These are phyloP conservation scores for Skeletonema menzelii DNA, from an alignment of 108 stramenopile genomes.

Conservation along the genomic window DNA sequence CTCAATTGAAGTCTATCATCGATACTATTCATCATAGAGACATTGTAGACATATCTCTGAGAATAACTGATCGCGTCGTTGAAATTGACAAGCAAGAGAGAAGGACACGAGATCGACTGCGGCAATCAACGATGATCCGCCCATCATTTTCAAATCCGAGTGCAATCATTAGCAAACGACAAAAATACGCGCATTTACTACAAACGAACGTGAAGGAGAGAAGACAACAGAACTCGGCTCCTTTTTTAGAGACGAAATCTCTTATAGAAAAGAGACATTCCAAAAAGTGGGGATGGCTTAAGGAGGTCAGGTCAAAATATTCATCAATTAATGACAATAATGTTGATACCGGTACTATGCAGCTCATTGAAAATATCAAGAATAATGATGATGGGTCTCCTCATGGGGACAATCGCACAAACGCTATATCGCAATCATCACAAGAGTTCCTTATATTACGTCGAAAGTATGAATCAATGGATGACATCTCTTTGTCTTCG, in stretches of 20 bases:
- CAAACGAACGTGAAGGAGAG: not conserved
- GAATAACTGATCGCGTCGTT: slow-evolving; percentile 25
- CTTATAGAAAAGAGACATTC: slow-evolving; percentile 27
- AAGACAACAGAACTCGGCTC: not conserved
- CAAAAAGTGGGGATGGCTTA: slow-evolving; percentile 25
- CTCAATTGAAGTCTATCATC: not conserved
- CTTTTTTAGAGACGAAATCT: not conserved
- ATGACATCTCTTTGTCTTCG: slow-evolving; percentile 28
- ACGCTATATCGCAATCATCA: not conserved
- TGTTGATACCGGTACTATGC: not conserved
- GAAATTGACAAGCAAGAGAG: slow-evolving; percentile 11
- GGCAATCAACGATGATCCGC: not conserved
- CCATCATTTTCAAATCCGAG: not conserved
- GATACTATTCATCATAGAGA: not conserved
- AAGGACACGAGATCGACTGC: not conserved
- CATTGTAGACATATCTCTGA: slow-evolving; percentile 23
- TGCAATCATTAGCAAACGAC: slow-evolving; percentile 6
- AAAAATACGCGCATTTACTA: slow-evolving; percentile 26
- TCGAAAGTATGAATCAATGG: slow-evolving; percentile 15
- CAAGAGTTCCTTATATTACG: slow-evolving; percentile 12
- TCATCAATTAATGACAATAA: not conserved
- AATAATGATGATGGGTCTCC: not conserved
- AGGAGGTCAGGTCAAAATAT: slow-evolving; percentile 2
- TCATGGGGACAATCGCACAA: not conserved
- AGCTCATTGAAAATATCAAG: not conserved